Conservation (phyloP, 805 yeast genomes). For the Ogataea trehalophila region DNA sequence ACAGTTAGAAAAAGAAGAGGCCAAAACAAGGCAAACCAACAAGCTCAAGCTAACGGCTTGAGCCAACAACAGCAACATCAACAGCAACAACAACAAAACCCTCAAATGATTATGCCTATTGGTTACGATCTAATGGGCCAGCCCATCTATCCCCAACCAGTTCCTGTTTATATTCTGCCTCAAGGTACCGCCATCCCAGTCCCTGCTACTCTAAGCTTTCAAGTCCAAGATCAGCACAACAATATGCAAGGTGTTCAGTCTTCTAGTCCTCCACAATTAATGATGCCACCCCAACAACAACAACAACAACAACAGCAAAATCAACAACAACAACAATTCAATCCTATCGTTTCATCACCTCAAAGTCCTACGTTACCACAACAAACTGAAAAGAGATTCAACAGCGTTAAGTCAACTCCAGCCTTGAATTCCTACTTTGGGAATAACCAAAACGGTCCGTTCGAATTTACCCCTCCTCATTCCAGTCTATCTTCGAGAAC, state of each 20-base stretch:
- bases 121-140: constrained; percentile 29
- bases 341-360: constrained; percentile 6
- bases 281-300: constrained; percentile 5
- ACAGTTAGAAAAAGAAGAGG: constrained; percentile 52
- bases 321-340: constrained; percentile 1
- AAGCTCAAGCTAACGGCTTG: too few relatives aligned
- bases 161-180: constrained; percentile 26
- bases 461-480: constrained; percentile 26
- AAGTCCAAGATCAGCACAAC: constrained; percentile 10
- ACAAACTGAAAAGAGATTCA: constrained; percentile 9
- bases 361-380: constrained; percentile 11
- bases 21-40: constrained; percentile 17
- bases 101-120: constrained; percentile 23
- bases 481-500: constrained; percentile 28
- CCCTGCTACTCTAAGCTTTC: constrained; percentile 13
- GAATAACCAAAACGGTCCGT: constrained; percentile 1
- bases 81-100: constrained; percentile 12
- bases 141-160: constrained; percentile 29
- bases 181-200: constrained; percentile 20
- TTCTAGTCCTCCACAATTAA: constrained; percentile 2
- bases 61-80: constrained; percentile 3
- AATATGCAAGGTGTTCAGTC: constrained; percentile 4
- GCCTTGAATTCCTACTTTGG: constrained; percentile 17
- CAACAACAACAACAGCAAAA: constrained; percentile 3
- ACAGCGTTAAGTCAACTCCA: constrained; percentile 21